Evolutionary conservation across 495 filamentous ascomycete genomes (phyloP).

Genomic region (Massariosphaeria phaeospora): DNA sequence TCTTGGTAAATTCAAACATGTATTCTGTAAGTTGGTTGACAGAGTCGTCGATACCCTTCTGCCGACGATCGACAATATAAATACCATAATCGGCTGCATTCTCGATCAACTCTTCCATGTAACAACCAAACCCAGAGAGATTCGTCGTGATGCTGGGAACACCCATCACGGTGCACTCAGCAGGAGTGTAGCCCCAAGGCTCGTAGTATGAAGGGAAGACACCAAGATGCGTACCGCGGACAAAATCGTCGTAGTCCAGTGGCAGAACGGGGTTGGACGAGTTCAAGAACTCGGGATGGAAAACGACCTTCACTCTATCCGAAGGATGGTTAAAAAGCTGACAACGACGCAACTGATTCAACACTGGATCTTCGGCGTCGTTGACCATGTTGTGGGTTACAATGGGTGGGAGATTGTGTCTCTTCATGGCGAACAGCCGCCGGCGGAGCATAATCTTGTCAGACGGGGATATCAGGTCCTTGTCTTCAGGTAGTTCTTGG

Average conservation of each 20-base stretch:
- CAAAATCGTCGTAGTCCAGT: slow-evolving; percentile 97
- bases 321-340: slow-evolving; percentile 93
- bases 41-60: slow-evolving; percentile 94
- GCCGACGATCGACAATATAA: slow-evolving; percentile 94
- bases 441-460: slow-evolving; percentile 91
- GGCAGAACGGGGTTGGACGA: slow-evolving; percentile 92
- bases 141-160: slow-evolving; percentile 98
- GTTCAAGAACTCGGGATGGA: slow-evolving; percentile 97
- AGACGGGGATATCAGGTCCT: slow-evolving; percentile 84
- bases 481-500: slow-evolving; percentile 85
- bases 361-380: slow-evolving; percentile 84
- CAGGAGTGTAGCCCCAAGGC: slow-evolving; percentile 97
- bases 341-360: slow-evolving; percentile 93
- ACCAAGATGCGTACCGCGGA: slow-evolving; percentile 90
- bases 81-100: slow-evolving; percentile 97
- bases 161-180: slow-evolving; percentile 98
- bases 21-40: slow-evolving; percentile 88
- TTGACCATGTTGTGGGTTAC: slow-evolving; percentile 99
- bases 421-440: slow-evolving; percentile 92
- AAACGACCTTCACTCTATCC: slow-evolving; percentile 94
- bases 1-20: slow-evolving; percentile 94
- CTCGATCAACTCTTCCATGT: slow-evolving; percentile 99
- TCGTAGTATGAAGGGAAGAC: slow-evolving; percentile 98
- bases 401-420: slow-evolving; percentile 81
- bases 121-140: slow-evolving; percentile 94